Conservation (phyloP, 768 basidiomycete species). For the Naematelia encephala region DNA sequence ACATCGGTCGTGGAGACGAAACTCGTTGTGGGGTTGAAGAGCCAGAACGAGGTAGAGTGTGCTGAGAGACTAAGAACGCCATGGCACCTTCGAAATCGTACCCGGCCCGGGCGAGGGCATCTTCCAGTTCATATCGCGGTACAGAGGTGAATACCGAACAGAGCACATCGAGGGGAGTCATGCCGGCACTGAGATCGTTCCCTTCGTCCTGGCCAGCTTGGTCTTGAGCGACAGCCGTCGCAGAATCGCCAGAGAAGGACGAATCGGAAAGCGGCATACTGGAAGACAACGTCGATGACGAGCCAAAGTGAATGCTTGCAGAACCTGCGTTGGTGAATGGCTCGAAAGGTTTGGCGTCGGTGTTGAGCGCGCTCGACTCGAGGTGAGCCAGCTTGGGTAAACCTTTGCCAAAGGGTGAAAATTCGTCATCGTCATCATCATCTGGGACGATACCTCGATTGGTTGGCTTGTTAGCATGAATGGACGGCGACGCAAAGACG, state of each 20-base stretch:
- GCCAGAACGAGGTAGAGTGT: slow-evolving; percentile 54
- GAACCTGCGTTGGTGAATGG: slow-evolving; percentile 38
- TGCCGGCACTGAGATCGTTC: slow-evolving; percentile 55
- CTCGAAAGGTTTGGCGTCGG: slow-evolving; percentile 58
- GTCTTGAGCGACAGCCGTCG: slow-evolving; percentile 3
- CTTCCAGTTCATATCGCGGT: slow-evolving; percentile 86
- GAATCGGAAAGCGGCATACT: slow-evolving; percentile 24
- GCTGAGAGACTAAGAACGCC: slow-evolving; percentile 78
- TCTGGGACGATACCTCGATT: slow-evolving; percentile 57
- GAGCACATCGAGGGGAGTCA: slow-evolving; percentile 97
- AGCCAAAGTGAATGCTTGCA: slow-evolving; percentile 9
- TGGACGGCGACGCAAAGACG: slow-evolving; percentile 59
- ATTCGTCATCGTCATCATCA: slow-evolving; percentile 53
- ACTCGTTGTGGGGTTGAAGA: slow-evolving; percentile 48
- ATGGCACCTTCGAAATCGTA: slow-evolving; percentile 96
- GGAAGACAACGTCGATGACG: slow-evolving; percentile 14
- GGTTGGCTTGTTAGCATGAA: not conserved
- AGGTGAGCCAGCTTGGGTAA: slow-evolving; percentile 63
- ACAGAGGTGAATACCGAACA: slow-evolving; percentile 88
- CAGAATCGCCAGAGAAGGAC: slow-evolving; percentile 13
- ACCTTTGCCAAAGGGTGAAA: slow-evolving; percentile 52
- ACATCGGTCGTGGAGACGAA: slow-evolving; percentile 39
- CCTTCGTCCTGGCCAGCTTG: slow-evolving; percentile 17
- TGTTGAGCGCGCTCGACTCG: slow-evolving; percentile 60
- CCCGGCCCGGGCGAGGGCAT: slow-evolving; percentile 77